Evolutionary conservation across 805 yeast genomes (phyloP).

Genomic region (Candida hungchunana): DNA sequence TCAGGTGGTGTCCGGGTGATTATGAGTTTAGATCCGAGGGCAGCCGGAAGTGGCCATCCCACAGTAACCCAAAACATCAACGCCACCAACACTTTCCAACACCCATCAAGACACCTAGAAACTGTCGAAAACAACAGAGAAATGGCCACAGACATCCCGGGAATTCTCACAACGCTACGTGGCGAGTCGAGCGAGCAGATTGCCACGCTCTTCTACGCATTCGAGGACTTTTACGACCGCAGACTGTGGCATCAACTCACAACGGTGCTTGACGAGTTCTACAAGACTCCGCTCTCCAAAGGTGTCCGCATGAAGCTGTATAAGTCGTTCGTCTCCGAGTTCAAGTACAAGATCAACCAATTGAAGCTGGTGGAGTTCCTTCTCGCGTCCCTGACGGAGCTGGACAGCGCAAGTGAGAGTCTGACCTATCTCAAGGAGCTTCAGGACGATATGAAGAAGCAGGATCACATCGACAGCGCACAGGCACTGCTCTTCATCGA

Average conservation of each 20-base stretch:
- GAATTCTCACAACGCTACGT: slow-evolving; percentile 44
- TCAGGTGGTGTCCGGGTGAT: too few species aligned
- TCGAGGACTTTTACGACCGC: slow-evolving; percentile 84
- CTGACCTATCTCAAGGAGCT: slow-evolving; percentile 43
- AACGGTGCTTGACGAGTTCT: slow-evolving; percentile 56
- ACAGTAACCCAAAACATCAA: too few species aligned
- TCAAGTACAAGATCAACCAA: slow-evolving; percentile 70
- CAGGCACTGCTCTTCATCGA: slow-evolving; percentile 58
- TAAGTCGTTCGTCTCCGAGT: slow-evolving; percentile 62
- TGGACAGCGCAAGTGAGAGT: slow-evolving; percentile 41
- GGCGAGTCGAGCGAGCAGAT: slow-evolving; percentile 63
- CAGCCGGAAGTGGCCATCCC: too few species aligned
- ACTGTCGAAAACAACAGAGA: too few species aligned
- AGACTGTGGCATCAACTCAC: slow-evolving; percentile 96
- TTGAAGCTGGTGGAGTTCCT: slow-evolving; percentile 75
- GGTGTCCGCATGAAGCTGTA: slow-evolving; percentile 62
- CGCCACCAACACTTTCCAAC: too few species aligned
- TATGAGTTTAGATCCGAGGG: too few species aligned
- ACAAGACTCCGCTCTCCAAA: slow-evolving; percentile 46
- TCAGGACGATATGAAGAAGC: slow-evolving; percentile 41
- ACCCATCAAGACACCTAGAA: too few species aligned
- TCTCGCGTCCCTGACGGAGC: slow-evolving; percentile 46
- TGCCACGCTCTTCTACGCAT: slow-evolving; percentile 53
- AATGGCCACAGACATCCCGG: slow-evolving; percentile 24
- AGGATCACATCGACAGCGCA: slow-evolving; percentile 33